A percentile compares a stretch with the other conserved stretches of the same genome.
phyloP scores from a whole-genome alignment of 208 protist species.

The Acanthamoeba royreba region DNA sequence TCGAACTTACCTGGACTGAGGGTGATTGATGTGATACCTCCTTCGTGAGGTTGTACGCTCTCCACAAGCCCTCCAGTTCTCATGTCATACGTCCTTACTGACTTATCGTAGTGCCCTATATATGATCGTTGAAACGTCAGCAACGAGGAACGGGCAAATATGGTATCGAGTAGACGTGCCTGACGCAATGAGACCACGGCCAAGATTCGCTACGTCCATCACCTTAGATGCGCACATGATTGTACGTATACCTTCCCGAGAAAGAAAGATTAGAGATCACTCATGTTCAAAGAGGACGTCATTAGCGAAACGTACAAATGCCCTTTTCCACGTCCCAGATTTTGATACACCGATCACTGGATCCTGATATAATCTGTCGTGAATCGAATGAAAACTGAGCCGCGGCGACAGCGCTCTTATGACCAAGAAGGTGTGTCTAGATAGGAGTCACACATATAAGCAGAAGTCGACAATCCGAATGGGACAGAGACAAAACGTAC shows the following conservation, averaged over 20 bases:
- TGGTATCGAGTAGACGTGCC: background rate
- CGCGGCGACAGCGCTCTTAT: background rate
- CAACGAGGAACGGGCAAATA: background rate
- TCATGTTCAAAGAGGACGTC: background rate
- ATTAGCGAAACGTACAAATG: background rate
- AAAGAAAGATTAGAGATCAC: background rate
- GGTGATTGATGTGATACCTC: background rate
- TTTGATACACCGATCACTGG: background rate
- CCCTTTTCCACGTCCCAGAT: conserved; percentile 16
- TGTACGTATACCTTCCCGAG: background rate
- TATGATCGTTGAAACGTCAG: background rate
- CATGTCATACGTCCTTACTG: background rate
- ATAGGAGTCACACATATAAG: background rate
- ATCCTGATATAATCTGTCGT: background rate
- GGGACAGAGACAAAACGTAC: background rate
- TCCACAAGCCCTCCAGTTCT: background rate
- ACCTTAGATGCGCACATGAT: background rate
- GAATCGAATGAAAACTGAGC: background rate
- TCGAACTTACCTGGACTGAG: background rate
- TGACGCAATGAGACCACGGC: background rate
- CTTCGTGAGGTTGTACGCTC: background rate
- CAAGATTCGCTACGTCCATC: background rate
- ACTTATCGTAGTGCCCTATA: conserved; percentile 1
- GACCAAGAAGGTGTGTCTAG: background rate
- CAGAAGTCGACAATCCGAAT: background rate